phyloP scores from a whole-genome alignment of 176 grass and related monocot genomes.

The Hsuehochloa calcarea region DNA sequence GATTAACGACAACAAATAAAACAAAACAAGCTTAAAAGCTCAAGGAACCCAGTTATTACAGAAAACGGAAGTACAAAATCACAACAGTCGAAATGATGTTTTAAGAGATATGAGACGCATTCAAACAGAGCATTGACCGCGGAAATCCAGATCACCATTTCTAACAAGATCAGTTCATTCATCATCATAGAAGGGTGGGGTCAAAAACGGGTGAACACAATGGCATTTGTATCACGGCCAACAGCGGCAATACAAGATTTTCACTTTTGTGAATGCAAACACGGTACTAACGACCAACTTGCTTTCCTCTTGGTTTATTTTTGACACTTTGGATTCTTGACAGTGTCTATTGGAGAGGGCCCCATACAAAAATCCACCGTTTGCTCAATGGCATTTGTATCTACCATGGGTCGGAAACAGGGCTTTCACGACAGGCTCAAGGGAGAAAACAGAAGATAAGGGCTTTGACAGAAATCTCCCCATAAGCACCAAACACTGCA shows the following conservation, averaged over 20 bases:
- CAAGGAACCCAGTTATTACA: background rate
- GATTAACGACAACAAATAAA: background rate
- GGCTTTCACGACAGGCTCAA: background rate
- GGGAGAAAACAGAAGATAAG: background rate
- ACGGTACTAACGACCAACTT: background rate
- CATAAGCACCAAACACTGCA: conserved; percentile 22
- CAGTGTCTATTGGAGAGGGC: conserved; percentile 2
- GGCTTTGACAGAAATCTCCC: conserved; percentile 13
- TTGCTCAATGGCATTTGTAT: background rate
- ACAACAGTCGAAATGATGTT: background rate
- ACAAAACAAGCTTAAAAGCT: background rate
- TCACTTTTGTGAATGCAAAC: background rate
- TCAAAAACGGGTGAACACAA: background rate
- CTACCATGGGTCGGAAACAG: conserved; percentile 8
- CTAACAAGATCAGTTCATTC: background rate
- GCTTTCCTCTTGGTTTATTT: conserved; percentile 41
- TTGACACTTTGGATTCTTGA: background rate
- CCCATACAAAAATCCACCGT: conserved; percentile 38
- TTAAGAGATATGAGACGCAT: background rate
- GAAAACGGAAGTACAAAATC: background rate
- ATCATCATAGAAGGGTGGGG: background rate
- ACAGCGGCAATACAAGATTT: background rate
- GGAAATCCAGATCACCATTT: background rate
- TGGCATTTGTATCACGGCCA: background rate
- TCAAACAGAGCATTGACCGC: background rate